Conservation (phyloP, 805 yeast genomes). For the Wickerhamomyces kurtzmanii region DNA sequence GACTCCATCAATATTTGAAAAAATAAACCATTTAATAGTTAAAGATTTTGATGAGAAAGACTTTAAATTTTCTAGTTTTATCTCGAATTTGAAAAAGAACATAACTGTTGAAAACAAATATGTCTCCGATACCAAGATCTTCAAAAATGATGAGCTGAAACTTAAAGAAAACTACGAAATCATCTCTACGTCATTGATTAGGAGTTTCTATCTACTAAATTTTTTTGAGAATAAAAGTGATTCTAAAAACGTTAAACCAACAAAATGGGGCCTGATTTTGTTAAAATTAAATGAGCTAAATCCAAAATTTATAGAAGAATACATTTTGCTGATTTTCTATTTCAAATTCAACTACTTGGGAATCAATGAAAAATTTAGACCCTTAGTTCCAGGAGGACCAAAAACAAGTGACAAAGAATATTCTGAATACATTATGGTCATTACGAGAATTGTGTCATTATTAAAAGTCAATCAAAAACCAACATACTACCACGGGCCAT, state of each 20-base stretch:
- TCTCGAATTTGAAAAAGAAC: slow-evolving; percentile 14
- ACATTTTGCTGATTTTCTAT: too few relatives aligned
- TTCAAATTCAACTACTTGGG: too few relatives aligned
- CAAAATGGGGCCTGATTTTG: slow-evolving; percentile 46
- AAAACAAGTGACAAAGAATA: slow-evolving; percentile 18
- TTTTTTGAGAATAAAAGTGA: slow-evolving; percentile 29
- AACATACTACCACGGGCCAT: slow-evolving; percentile 55
- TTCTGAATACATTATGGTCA: slow-evolving; percentile 25
- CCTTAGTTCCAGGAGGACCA: slow-evolving; percentile 29
- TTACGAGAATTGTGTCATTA: slow-evolving; percentile 39
- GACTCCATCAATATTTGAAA: slow-evolving; percentile 40
- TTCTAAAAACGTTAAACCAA: slow-evolving; percentile 26
- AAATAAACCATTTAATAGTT: slow-evolving; percentile 23
- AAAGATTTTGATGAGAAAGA: slow-evolving; percentile 15
- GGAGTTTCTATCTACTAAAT: slow-evolving; percentile 43
- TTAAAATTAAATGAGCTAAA: slow-evolving; percentile 31
- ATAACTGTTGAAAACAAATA: slow-evolving; percentile 21
- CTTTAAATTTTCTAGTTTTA: slow-evolving; percentile 19
- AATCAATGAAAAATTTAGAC: slow-evolving; percentile 22
- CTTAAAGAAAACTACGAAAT: slow-evolving; percentile 40
- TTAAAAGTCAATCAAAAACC: slow-evolving; percentile 39
- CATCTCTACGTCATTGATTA: slow-evolving; percentile 42
- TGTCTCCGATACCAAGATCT: slow-evolving; percentile 18
- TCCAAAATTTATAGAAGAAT: slow-evolving; percentile 23
- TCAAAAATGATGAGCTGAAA: slow-evolving; percentile 21